Percentiles rank a stretch among this genome's conserved stretches.
These are phyloP conservation scores for Phytophthora pinifolia DNA, from an alignment of 352 stramenopile genomes.

Conservation along the genomic window DNA sequence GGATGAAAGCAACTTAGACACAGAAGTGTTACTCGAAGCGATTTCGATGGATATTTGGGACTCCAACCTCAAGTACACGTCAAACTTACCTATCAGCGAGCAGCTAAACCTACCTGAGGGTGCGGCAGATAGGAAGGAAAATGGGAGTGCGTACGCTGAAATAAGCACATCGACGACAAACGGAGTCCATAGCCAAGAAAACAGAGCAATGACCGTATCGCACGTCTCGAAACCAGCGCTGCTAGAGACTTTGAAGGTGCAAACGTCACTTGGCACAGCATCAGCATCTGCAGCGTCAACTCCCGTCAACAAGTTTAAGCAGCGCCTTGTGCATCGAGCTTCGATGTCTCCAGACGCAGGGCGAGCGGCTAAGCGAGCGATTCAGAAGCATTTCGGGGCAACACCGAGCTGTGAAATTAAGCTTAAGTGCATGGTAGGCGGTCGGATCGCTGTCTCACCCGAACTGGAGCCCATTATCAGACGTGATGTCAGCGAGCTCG, in stretches of 20 bases:
- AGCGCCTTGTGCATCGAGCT: slow-evolving; percentile 29
- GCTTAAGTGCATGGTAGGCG: slow-evolving; percentile 71
- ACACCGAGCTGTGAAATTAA: slow-evolving; percentile 73
- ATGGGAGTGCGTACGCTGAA: neutral
- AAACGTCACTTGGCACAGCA: slow-evolving; percentile 16
- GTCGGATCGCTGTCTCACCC: slow-evolving; percentile 55
- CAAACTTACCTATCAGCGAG: slow-evolving; percentile 68
- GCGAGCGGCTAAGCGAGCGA: slow-evolving; percentile 54
- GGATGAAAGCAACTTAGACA: slow-evolving; percentile 59
- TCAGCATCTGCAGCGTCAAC: slow-evolving; percentile 21
- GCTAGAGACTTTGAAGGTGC: slow-evolving; percentile 25
- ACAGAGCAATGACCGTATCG: neutral
- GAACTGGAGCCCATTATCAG: slow-evolving; percentile 66
- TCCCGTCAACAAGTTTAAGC: slow-evolving; percentile 26
- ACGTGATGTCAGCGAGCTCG: slow-evolving; percentile 64
- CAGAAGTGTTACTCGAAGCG: slow-evolving; percentile 81
- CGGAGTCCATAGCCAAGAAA: neutral
- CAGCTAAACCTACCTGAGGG: slow-evolving; percentile 60
- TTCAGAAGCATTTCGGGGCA: slow-evolving; percentile 73
- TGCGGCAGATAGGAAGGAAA: slow-evolving; percentile 15
- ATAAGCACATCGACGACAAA: slow-evolving; percentile 1
- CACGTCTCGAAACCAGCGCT: slow-evolving; percentile 15
- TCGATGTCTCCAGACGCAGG: slow-evolving; percentile 57
- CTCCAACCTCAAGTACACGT: slow-evolving; percentile 81
- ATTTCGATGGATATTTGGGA: slow-evolving; percentile 89